phyloP scores from a whole-genome alignment of 768 basidiomycete species.

The Tubosaeta brunneosetosa region DNA sequence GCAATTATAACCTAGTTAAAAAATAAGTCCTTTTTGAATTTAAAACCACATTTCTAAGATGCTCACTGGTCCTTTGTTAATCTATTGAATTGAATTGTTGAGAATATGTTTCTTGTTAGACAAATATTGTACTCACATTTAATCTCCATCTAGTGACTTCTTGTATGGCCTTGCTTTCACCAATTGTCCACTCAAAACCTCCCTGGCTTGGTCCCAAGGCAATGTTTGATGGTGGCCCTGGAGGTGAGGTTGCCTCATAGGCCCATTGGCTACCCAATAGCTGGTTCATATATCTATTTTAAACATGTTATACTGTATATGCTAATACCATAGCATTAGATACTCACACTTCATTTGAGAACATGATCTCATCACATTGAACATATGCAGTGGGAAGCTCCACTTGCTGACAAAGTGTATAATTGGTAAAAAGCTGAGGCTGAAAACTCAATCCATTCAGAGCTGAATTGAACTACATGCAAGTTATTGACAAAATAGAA shows the following conservation, averaged over 20 bases:
- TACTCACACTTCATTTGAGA: too few species aligned
- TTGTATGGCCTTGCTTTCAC: not conserved
- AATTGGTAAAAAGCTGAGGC: too few species aligned
- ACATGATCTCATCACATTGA: too few species aligned
- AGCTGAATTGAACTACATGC: not conserved
- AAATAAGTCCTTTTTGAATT: too few species aligned
- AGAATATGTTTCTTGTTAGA: not conserved
- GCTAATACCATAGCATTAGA: too few species aligned
- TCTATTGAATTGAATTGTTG: not conserved
- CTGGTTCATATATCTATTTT: conserved; percentile 1
- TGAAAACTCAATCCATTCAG: too few species aligned
- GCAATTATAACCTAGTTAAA: not conserved
- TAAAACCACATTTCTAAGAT: too few species aligned
- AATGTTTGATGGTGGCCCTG: not conserved
- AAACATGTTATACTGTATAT: too few species aligned
- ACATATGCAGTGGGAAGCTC: not conserved
- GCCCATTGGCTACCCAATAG: not conserved
- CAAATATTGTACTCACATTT: not conserved
- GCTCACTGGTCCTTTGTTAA: not conserved
- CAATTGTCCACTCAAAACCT: not conserved
- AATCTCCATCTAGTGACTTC: not conserved
- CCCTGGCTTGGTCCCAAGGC: not conserved
- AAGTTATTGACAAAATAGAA: too few species aligned
- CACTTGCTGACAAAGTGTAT: not conserved
- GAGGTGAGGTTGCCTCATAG: not conserved